These are phyloP conservation scores for Alternaria tenuissima DNA, from an alignment of 2,329 filamentous ascomycete species.

Conservation along the genomic window DNA sequence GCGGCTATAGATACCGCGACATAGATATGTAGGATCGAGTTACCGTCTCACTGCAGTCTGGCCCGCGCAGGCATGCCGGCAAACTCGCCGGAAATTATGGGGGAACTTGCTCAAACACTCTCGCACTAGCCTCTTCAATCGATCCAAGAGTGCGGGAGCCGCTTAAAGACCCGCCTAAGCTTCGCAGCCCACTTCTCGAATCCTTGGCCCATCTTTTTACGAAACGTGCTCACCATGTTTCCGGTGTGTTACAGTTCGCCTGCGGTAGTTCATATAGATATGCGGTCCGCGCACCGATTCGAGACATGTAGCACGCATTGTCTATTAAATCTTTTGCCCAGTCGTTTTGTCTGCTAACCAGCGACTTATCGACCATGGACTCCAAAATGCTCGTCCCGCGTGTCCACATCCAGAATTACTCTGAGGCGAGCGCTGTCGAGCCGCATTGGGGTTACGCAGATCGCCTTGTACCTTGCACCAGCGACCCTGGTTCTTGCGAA, in stretches of 20 bases:
- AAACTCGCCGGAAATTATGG: conserved; percentile 30
- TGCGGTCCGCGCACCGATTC: background rate
- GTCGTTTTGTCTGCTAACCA: conserved; percentile 11
- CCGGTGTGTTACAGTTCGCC: background rate
- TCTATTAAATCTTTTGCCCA: conserved; percentile 20
- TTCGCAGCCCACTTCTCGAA: conserved; percentile 5
- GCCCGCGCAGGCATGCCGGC: conserved; percentile 12
- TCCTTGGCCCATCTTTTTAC: background rate
- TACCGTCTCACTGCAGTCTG: conserved; percentile 12
- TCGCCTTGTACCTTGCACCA: conserved; percentile 65
- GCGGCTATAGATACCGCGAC: conserved; percentile 12
- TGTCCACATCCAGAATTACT: conserved; percentile 56
- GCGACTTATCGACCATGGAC: conserved; percentile 27
- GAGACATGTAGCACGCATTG: conserved; percentile 2
- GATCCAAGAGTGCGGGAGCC: background rate
- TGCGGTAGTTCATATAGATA: conserved; percentile 20
- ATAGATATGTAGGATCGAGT: conserved; percentile 23
- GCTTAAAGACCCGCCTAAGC: background rate
- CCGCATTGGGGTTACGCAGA: conserved; percentile 66
- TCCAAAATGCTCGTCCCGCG: conserved; percentile 29
- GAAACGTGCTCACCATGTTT: conserved; percentile 21
- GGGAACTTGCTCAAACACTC: conserved; percentile 44
- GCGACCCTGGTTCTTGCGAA: conserved; percentile 64
- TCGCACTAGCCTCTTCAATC: conserved; percentile 21
- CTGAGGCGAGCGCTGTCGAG: conserved; percentile 50